These are phyloP conservation scores for Ophiosphaerella korrae DNA, from an alignment of 2,329 filamentous ascomycete genomes.

Conservation along the genomic window DNA sequence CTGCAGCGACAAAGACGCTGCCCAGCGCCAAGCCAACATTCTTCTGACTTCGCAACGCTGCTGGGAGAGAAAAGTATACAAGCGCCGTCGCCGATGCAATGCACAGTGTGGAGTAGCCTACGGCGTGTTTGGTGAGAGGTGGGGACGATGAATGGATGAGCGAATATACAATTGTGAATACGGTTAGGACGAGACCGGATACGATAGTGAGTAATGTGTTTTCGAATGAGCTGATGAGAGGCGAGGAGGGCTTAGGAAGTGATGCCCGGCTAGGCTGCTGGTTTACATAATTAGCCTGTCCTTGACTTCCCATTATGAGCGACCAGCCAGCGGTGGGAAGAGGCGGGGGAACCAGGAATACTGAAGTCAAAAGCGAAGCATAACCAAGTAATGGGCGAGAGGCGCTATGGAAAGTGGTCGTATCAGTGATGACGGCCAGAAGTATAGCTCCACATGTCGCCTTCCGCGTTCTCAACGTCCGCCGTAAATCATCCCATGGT, in stretches of 20 bases:
- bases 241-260: conserved; percentile 40
- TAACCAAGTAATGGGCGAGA: conserved; percentile 52
- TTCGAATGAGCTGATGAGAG: conserved; percentile 45
- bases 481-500: conserved; percentile 36
- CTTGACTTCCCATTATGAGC: conserved; percentile 30
- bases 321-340: conserved; percentile 47
- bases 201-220: conserved; percentile 51
- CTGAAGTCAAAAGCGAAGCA: conserved; percentile 51
- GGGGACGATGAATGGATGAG: conserved; percentile 40
- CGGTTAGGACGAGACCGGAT: conserved; percentile 46
- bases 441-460: conserved; percentile 45
- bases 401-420: conserved; percentile 26
- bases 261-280: conserved; percentile 28
- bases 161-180: conserved; percentile 45
- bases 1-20: conserved; percentile 25
- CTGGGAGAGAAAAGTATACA: conserved; percentile 50
- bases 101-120: conserved; percentile 49
- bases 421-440: conserved; percentile 41
- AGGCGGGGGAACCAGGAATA: conserved; percentile 57
- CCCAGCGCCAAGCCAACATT: conserved; percentile 41
- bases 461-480: conserved; percentile 44
- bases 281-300: conserved; percentile 27
- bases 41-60: conserved; percentile 47
- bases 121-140: conserved; percentile 37
- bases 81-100: conserved; percentile 51